Conservation (phyloP, 352 stramenopile species). For the Pythium sp. region DNA sequence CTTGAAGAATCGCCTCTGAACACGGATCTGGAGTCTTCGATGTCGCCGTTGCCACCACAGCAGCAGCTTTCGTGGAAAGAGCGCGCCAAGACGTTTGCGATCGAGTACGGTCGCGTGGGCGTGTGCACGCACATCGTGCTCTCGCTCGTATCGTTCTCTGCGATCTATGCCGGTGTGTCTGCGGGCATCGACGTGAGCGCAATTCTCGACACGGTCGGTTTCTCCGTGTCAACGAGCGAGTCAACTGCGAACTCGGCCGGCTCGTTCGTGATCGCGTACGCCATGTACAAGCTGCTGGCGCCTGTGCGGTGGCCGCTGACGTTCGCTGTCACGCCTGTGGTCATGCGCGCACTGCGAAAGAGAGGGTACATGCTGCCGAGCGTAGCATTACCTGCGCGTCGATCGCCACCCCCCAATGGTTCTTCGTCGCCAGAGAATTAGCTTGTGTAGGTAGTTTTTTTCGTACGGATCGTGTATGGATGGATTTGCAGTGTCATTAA, state of each 20-base stretch:
- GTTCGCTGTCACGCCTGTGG: slow-evolving; percentile 73
- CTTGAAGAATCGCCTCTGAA: background rate
- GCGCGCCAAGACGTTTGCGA: slow-evolving; percentile 75
- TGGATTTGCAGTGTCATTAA: background rate
- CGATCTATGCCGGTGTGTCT: slow-evolving; percentile 70
- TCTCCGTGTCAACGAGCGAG: slow-evolving; percentile 39
- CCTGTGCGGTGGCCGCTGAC: slow-evolving; percentile 79
- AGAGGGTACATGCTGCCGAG: slow-evolving; percentile 69
- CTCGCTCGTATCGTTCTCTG: slow-evolving; percentile 67
- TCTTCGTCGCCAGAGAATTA: background rate
- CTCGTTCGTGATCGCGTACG: slow-evolving; percentile 80
- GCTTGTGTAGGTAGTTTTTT: background rate
- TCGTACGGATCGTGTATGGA: background rate
- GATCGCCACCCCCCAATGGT: slow-evolving; percentile 6
- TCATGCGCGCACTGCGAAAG: slow-evolving; percentile 66
- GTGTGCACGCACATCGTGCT: slow-evolving; percentile 77
- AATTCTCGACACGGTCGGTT: slow-evolving; percentile 46
- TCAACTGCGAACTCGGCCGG: slow-evolving; percentile 56
- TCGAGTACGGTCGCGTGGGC: slow-evolving; percentile 79
- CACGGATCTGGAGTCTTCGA: background rate
- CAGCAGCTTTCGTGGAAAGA: slow-evolving; percentile 48
- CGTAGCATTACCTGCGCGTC: slow-evolving; percentile 8
- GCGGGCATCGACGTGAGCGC: slow-evolving; percentile 64
- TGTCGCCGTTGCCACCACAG: slow-evolving; percentile 13
- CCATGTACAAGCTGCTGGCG: slow-evolving; percentile 76